A percentile compares a stretch with the other conserved stretches of the same genome.
phyloP scores from a whole-genome alignment of 257 asterid species.

The Mitragyna speciosa region DNA sequence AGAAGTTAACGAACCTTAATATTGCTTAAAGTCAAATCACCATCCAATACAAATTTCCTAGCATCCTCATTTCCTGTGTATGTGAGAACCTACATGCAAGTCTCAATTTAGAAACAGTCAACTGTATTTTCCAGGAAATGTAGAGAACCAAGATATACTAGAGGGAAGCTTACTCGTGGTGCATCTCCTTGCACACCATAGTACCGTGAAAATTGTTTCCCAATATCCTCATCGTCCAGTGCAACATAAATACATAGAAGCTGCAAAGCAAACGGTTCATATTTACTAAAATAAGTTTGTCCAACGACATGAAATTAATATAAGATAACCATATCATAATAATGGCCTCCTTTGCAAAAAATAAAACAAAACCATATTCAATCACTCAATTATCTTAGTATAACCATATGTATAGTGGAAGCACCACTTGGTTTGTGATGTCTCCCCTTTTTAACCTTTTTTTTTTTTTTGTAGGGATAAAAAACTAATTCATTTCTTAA shows the following conservation, averaged over 20 bases:
- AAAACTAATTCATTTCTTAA: too few relatives aligned
- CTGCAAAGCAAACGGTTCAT: constrained; percentile 35
- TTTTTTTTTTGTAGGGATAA: too few relatives aligned
- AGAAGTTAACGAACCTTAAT: constrained; percentile 56
- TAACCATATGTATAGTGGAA: too few relatives aligned
- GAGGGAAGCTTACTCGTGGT: constrained; percentile 50
- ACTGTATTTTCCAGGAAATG: not conserved
- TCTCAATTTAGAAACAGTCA: constrained; percentile 10
- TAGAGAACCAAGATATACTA: not conserved
- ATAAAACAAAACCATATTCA: not conserved
- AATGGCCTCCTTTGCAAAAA: not conserved
- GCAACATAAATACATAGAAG: constrained; percentile 71
- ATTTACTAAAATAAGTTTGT: not conserved
- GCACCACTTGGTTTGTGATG: too few relatives aligned
- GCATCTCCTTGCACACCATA: constrained; percentile 71
- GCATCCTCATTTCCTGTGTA: constrained; percentile 93
- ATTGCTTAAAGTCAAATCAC: constrained; percentile 56
- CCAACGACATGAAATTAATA: not conserved
- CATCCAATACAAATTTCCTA: constrained; percentile 74
- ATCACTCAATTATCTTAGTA: not conserved
- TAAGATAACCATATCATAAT: not conserved
- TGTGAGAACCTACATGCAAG: constrained; percentile 67
- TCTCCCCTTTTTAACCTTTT: too few relatives aligned
- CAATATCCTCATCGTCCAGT: constrained; percentile 80
- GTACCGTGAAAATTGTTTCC: constrained; percentile 73